Evolutionary conservation across 1,139 yeast genomes (phyloP).

Genomic region (Zygoascus meyerae): DNA sequence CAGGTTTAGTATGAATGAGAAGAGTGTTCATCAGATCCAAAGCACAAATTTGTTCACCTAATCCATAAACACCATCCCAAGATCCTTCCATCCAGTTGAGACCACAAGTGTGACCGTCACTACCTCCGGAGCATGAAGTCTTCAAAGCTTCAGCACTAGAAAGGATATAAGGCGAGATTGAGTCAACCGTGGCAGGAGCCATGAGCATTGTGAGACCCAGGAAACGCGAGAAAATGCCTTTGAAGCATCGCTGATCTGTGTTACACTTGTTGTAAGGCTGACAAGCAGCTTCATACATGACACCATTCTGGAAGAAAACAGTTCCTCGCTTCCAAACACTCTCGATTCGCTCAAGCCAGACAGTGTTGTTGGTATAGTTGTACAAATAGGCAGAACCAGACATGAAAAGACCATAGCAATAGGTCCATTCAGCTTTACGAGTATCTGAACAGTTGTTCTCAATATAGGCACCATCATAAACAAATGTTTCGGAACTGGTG

Average conservation of each 20-base stretch:
- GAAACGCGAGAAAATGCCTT: constrained; percentile 64
- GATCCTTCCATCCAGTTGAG: constrained; percentile 48
- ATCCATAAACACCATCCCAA: constrained; percentile 65
- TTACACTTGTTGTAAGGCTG: constrained; percentile 54
- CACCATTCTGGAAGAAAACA: constrained; percentile 43
- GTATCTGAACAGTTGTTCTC: constrained; percentile 51
- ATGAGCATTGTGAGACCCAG: constrained; percentile 55
- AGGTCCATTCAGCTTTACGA: constrained; percentile 61
- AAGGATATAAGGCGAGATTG: constrained; percentile 42
- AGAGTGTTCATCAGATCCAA: constrained; percentile 57
- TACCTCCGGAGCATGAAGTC: constrained; percentile 64
- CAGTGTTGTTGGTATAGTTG: constrained; percentile 51
- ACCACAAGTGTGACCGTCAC: constrained; percentile 75
- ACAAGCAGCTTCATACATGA: constrained; percentile 68
- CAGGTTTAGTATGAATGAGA: constrained; percentile 35
- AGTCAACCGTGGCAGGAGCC: constrained; percentile 44
- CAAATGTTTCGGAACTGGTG: constrained; percentile 18
- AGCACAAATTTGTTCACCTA: constrained; percentile 77
- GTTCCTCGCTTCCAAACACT: constrained; percentile 48
- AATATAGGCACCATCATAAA: constrained; percentile 70
- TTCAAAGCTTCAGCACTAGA: constrained; percentile 64
- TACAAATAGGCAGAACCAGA: constrained; percentile 70
- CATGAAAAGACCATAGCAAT: constrained; percentile 69
- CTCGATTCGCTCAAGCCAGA: constrained; percentile 53
- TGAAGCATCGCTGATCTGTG: constrained; percentile 72